These are phyloP conservation scores for Camellia sinensis DNA, from an alignment of 148 eudicot species.

Conservation along the genomic window DNA sequence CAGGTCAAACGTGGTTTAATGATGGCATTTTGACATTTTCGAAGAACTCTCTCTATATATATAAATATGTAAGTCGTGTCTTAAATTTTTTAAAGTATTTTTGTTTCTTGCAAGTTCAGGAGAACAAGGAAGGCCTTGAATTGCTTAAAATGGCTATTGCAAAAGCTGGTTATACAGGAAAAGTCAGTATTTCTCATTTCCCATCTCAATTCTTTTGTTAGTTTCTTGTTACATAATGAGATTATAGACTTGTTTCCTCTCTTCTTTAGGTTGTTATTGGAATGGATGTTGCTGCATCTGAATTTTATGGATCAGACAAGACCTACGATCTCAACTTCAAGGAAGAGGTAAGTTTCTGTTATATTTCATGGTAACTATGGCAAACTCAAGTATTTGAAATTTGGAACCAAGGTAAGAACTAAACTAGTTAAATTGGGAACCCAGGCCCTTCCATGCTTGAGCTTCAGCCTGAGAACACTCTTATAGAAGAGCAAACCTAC, in stretches of 20 bases:
- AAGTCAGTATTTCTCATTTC: constrained; percentile 34
- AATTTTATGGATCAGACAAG: constrained; percentile 81
- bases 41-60: background rate
- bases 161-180: constrained; percentile 89
- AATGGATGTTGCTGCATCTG: constrained; percentile 99
- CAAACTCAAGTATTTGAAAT: background rate
- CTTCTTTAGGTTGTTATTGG: constrained; percentile 74
- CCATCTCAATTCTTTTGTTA: constrained; percentile 5
- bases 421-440: background rate
- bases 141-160: constrained; percentile 87
- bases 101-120: constrained; percentile 40
- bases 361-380: background rate
- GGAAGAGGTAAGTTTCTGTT: constrained; percentile 58
- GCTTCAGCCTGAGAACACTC: background rate
- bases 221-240: background rate
- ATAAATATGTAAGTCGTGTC: background rate
- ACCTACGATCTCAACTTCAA: constrained; percentile 88
- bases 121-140: constrained; percentile 97
- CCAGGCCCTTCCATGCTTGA: background rate
- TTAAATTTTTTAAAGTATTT: constrained; percentile 5
- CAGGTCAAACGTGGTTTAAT: constrained; percentile 39
- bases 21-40: background rate
- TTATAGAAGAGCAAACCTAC: background rate
- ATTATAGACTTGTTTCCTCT: background rate
- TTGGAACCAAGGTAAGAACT: background rate